phyloP scores from a whole-genome alignment of 371 early-diverging fungal species.

The Fennellomyces sp. region DNA sequence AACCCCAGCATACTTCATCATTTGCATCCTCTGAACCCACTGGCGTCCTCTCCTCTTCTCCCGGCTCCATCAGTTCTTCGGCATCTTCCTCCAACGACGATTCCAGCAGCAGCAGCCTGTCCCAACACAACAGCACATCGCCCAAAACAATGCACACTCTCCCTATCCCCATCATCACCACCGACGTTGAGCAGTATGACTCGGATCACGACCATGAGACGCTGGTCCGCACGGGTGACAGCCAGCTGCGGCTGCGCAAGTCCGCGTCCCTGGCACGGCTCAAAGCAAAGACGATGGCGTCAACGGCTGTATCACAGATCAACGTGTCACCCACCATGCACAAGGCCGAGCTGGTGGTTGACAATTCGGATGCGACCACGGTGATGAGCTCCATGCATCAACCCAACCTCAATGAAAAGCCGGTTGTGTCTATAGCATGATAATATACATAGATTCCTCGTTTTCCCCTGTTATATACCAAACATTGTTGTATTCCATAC shows the following conservation, averaged over 20 bases:
- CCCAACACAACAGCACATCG: background rate
- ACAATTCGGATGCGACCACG: constrained; percentile 2
- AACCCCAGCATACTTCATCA: background rate
- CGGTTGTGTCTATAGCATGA: constrained; percentile 4
- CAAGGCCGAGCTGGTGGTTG: background rate
- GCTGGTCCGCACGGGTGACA: background rate
- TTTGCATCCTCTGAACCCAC: background rate
- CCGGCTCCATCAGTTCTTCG: background rate
- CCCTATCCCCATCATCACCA: background rate
- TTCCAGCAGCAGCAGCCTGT: background rate
- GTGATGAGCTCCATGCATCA: constrained; percentile 1
- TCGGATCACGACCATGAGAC: background rate
- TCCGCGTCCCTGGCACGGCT: constrained; percentile 15
- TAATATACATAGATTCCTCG: background rate
- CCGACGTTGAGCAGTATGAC: background rate
- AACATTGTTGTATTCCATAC: background rate
- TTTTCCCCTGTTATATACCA: background rate
- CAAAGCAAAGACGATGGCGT: constrained; percentile 19
- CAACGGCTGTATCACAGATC: constrained; percentile 25
- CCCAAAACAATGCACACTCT: background rate
- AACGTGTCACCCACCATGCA: constrained; percentile 23
- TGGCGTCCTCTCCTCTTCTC: background rate
- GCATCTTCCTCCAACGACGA: background rate
- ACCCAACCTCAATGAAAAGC: background rate
- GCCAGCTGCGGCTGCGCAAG: constrained; percentile 16